These are phyloP conservation scores for Stachybotrys echinatus DNA, from an alignment of 2,329 filamentous ascomycete species.

Conservation along the genomic window DNA sequence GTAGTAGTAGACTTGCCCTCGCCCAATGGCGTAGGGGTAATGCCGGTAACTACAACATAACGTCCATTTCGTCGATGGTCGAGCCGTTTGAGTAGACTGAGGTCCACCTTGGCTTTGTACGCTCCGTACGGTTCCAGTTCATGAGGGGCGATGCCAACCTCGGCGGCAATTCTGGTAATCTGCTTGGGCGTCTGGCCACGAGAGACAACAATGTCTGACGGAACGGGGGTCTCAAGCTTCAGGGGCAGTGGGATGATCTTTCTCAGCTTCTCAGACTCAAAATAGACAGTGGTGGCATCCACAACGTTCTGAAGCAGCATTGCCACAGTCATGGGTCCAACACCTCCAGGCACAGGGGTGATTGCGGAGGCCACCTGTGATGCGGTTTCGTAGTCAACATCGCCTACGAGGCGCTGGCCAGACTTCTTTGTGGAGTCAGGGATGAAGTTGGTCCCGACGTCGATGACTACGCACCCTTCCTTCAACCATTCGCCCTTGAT, in stretches of 20 bases:
- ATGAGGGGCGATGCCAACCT: slow-evolving; percentile 80
- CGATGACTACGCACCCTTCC: slow-evolving; percentile 89
- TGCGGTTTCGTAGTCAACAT: slow-evolving; percentile 88
- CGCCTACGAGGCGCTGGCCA: slow-evolving; percentile 85
- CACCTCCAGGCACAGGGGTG: slow-evolving; percentile 92
- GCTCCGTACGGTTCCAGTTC: slow-evolving; percentile 94
- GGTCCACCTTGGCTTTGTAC: slow-evolving; percentile 92
- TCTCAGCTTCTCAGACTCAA: slow-evolving; percentile 76
- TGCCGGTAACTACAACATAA: slow-evolving; percentile 90
- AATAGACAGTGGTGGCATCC: slow-evolving; percentile 74
- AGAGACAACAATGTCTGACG: slow-evolving; percentile 93
- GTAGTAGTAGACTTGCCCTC: slow-evolving; percentile 99
- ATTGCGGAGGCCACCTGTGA: slow-evolving; percentile 84
- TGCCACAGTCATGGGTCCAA: slow-evolving; percentile 97
- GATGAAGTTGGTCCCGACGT: slow-evolving; percentile 96
- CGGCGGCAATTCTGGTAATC: slow-evolving; percentile 77
- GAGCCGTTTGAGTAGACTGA: slow-evolving; percentile 75
- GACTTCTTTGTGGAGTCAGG: slow-evolving; percentile 86
- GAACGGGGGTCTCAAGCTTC: slow-evolving; percentile 73
- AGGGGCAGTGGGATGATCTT: slow-evolving; percentile 78
- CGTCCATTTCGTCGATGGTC: slow-evolving; percentile 82
- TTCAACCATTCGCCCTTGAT: slow-evolving; percentile 96
- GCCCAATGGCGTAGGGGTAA: slow-evolving; percentile 92
- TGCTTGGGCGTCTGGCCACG: slow-evolving; percentile 86
- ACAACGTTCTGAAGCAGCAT: slow-evolving; percentile 97